Evolutionary conservation across 2,329 filamentous ascomycete species (phyloP), one percentile per base, ranked within the genome.

Genomic region (Coniochaeta sp.): DNA sequence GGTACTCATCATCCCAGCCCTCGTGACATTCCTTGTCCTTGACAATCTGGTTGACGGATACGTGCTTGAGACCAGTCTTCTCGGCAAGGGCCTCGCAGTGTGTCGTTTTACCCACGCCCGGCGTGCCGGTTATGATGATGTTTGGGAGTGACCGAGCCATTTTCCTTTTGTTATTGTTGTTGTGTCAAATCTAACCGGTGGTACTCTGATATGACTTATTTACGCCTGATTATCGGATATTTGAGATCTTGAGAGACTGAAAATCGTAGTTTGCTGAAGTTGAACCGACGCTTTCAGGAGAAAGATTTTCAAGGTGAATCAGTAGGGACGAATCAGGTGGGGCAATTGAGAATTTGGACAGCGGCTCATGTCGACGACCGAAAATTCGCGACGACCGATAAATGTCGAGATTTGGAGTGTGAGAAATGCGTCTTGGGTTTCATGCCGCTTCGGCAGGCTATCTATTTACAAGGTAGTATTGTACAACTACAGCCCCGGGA

Each of bases 41-140:
- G 63, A 96, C 93, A 42, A 98, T 81, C 67, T 96, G 85, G 74
- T 98, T 99, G 69, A 99, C 86, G 10, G 89, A 89, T 16, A 99
- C 74, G 73, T 97, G 93, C 68, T 87, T 88, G 65, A 98, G 77
- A 1, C 89, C 90, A 9, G 89, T 89, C 62, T 83, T 85, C 70
- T 89, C 81, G 7, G 91, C 90, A 56, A 99, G 79, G 68, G 86
- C 81, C 73, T 96, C 90, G 71, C 90, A 91, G 73, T 96, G 93
- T 8, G 90, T 96, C 19, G 93, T 96, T 79, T 99, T 99, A 70
- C 95, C 95, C 30, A 96, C 91, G 59, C 95, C 95, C 0, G 95
- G 95, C 22, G 95, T 99, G 65, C 95, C 95, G 44, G 95, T 98
- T 65, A 99, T 82, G 66, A 99, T 89, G 69, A 99, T 91, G 74